Base-by-base conservation (phyloP, 2,329 filamentous ascomycete genomes). In the Pseudogymnoascus verrucosus region DNA sequence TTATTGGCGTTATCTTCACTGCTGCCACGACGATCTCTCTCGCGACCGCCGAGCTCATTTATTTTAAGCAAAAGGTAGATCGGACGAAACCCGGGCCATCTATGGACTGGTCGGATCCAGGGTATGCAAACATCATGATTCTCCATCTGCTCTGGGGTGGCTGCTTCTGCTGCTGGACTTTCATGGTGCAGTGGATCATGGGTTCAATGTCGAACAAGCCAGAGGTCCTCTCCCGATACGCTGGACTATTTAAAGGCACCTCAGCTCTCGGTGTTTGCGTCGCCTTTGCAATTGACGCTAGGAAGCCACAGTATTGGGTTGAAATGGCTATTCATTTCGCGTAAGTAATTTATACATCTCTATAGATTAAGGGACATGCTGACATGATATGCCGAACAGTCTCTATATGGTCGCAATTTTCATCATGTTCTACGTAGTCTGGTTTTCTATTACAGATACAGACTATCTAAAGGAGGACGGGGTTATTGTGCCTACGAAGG, bases 181-280 rank as follows among this genome's bases (percentile, higher is more conserved):
- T 67, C 14, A 62, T 63, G 14, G 64, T 61, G 10, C 64, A 65
- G 59, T 67, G 64, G 59, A 64, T 66, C 23, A 64, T 67, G 28
- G 64, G 66, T 7, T 59, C 66, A 14, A 65, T 67, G 59, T 65
- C 66, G 21, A 67, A 67, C 21, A 65, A 67, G 19, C 66, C 66
- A 3, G 64, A 62, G 16, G 62, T 60, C 12, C 54, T 66, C 6
- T 64, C 66, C 39, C 47, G 62, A 8, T 65, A 64, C 26, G 65
- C 62, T 19, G 65, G 65, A 6, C 59, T 65, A 5, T 67, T 64
- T 36, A 67, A 65, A 19, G 66, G 66, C 12, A 64, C 64, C 14
- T 62, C 65, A 16, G 63, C 65, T 23, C 36, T 64, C 14, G 62
- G 62, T 11, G 42, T 64, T 36, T 39, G 31, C 16, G 36, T 64